Base-by-base conservation (phyloP, 257 asterid genomes). In the Leonotis leonurus region DNA sequence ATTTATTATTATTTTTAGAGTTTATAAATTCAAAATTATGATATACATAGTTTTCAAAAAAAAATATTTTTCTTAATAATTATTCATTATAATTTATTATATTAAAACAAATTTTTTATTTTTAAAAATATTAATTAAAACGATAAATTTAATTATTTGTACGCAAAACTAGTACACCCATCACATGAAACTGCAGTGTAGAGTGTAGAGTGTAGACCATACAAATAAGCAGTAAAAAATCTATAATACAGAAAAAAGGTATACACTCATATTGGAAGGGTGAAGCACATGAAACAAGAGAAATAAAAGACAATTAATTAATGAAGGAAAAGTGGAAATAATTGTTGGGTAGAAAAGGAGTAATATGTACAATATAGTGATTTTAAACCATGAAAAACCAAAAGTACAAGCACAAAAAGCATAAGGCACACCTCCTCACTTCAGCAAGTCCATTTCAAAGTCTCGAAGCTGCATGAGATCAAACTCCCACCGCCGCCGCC, bases 391-490 rank as follows among this genome's bases (percentile, higher is more conserved):
- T 39, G 11, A 49, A 48, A 61, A 59, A 62, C 20, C 1, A 12
- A 49, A 68, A 17, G 75, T 56, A 68, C 78, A 71, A 78, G 32
- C 73, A 36, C n/a, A 3, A 26, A n/a, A 56, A 64, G 76, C 78
- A 71, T 74, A 71, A 64, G 46, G 78, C 67, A 74, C 76, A 64
- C 69, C 74, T 76, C 66, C 65, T 7, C 12, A 25, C 6, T 52
- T 70, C 6, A 74, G 57, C 71, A 64, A 53, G 67, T 52, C 77
- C 82, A 73, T 62, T 72, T 48, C 54, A 70, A 27, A 25, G 66
- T 70, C 35, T 72, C 75, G 45, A 71, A 75, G 72, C 68, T 74
- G 78, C 80, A 73, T 63, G 83, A 62, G 6, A 60, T 18, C 50
- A 74, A 40, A 70, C 46, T 52, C 60, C 77, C 84, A 32, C 77